Conservation (phyloP, 2,329 filamentous ascomycete species). For the Hymenoscyphus linearis region DNA sequence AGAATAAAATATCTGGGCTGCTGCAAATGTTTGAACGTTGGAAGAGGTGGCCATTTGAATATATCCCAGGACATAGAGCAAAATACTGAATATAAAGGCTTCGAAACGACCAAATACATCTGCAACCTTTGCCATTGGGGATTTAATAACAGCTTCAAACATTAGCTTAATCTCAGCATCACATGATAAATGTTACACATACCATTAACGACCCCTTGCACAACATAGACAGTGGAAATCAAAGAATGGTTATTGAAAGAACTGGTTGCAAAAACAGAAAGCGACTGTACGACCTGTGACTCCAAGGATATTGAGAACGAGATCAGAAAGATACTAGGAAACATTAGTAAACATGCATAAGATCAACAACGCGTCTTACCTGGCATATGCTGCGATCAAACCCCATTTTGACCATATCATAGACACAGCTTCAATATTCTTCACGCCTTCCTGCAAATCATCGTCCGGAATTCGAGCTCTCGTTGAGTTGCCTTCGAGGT, state of each 20-base stretch:
- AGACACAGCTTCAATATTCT: conserved; percentile 26
- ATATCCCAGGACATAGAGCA: conserved; percentile 44
- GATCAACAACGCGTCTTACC: conserved; percentile 11
- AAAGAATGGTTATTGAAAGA: conserved; percentile 48
- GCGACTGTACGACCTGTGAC: conserved; percentile 37
- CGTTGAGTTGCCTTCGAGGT: neutral
- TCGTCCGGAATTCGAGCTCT: neutral
- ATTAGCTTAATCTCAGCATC: conserved; percentile 10
- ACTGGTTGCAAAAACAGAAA: conserved; percentile 38
- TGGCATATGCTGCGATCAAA: conserved; percentile 24
- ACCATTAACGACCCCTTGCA: conserved; percentile 37
- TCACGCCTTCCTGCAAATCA: conserved; percentile 21
- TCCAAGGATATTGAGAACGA: conserved; percentile 44
- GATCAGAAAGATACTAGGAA: conserved; percentile 39
- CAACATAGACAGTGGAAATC: conserved; percentile 38
- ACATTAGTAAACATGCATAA: neutral
- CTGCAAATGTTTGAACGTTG: conserved; percentile 55
- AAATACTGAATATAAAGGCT: conserved; percentile 39
- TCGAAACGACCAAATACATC: conserved; percentile 46
- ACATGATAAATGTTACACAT: conserved; percentile 36
- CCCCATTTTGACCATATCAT: conserved; percentile 25
- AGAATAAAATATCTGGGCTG: conserved; percentile 55
- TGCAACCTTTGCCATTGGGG: conserved; percentile 47
- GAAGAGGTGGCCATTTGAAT: conserved; percentile 61
- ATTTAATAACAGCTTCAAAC: conserved; percentile 48